Percentiles rank a stretch among this genome's conserved stretches.
Evolutionary conservation across 176 grass and related monocot species (phyloP).

Genomic region (Hordeum vulgare): MorexV3_pseudomolecules_assembly NC_058524.1:251225268-251225767

Average conservation of each 20-base stretch:
- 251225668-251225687: too few relatives aligned
- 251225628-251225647: too few relatives aligned
- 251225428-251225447: not conserved
- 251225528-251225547: conserved; percentile 35
- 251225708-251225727: conserved; percentile 39
- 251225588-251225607: too few relatives aligned
- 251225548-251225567: not conserved
- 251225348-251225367: conserved; percentile 99
- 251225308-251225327: conserved; percentile 66
- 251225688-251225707: not conserved
- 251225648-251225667: too few relatives aligned
- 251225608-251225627: too few relatives aligned
- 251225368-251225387: conserved; percentile 78
- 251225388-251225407: conserved; percentile 40
- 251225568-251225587: too few relatives aligned
- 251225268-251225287: not conserved
- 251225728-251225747: conserved; percentile 98
- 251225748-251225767: conserved; percentile 73
- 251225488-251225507: conserved; percentile 77
- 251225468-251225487: conserved; percentile 59
- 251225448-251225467: conserved; percentile 1
- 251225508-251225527: conserved; percentile 79
- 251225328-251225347: conserved; percentile 86
- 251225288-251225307: not conserved
- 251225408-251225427: not conserved